Percentiles rank a stretch among this genome's conserved stretches.
phyloP scores from a whole-genome alignment of 768 basidiomycete species.

The Psilocybe azurescens region DNA sequence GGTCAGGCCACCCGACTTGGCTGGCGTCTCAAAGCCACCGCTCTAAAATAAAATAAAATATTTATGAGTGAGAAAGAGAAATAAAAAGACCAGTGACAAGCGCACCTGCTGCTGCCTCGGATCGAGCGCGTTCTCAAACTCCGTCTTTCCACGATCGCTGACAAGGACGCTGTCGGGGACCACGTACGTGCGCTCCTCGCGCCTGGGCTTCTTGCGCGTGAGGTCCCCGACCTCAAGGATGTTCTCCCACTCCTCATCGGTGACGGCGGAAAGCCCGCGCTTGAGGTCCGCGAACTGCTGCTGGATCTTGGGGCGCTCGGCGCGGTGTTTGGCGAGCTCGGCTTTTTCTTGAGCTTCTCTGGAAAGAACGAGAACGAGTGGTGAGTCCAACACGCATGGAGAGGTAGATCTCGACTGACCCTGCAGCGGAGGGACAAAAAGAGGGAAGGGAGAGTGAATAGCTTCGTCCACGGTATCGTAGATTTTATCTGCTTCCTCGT shows the following conservation, averaged over 20 bases:
- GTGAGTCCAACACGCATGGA: background rate
- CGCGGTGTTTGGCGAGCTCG: conserved; percentile 77
- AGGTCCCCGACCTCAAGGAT: conserved; percentile 97
- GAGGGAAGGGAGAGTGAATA: conserved; percentile 67
- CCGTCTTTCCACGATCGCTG: conserved; percentile 76
- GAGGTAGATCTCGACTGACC: background rate
- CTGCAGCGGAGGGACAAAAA: background rate
- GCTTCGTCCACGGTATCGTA: conserved; percentile 89
- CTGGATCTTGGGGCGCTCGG: conserved; percentile 93
- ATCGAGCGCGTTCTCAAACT: conserved; percentile 82
- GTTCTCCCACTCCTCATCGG: conserved; percentile 92
- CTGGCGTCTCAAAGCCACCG: too few species aligned
- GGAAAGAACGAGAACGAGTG: conserved; percentile 26
- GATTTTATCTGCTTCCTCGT: conserved; percentile 96
- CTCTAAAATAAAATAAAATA: conserved; percentile 34
- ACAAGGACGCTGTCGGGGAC: conserved; percentile 95
- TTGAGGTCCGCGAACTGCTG: conserved; percentile 97
- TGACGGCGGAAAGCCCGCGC: conserved; percentile 82
- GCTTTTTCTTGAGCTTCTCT: conserved; percentile 81
- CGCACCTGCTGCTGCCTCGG: conserved; percentile 78
- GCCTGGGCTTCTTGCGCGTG: conserved; percentile 87
- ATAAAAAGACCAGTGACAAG: conserved; percentile 37
- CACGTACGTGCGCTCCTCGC: conserved; percentile 85
- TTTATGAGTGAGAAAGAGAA: background rate
- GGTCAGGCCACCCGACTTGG: too few species aligned